Conservation (phyloP, 768 basidiomycete genomes). For the Boletus bicolor region DNA sequence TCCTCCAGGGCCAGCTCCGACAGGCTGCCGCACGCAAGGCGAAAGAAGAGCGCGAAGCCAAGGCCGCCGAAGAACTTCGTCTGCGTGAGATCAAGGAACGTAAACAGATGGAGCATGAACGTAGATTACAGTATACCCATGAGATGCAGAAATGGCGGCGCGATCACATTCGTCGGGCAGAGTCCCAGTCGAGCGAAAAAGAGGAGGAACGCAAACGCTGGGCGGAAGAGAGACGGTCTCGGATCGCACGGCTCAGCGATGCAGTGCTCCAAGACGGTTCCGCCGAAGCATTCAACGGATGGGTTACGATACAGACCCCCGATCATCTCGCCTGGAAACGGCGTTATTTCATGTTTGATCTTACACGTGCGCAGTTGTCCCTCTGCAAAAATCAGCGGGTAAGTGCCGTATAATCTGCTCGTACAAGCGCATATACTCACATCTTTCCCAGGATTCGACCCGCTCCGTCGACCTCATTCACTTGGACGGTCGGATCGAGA, state of each 20-base stretch:
- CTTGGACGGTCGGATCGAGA: slow-evolving; percentile 44
- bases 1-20: slow-evolving; percentile 43
- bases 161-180: slow-evolving; percentile 44
- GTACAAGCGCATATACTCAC: slow-evolving; percentile 1
- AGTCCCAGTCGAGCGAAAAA: slow-evolving; percentile 43
- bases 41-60: slow-evolving; percentile 38
- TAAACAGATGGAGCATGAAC: slow-evolving; percentile 44
- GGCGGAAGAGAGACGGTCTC: slow-evolving; percentile 36
- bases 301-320: slow-evolving; percentile 59
- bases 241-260: slow-evolving; percentile 45
- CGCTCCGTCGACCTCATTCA: slow-evolving; percentile 36
- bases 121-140: slow-evolving; percentile 48
- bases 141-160: slow-evolving; percentile 51
- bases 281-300: slow-evolving; percentile 45
- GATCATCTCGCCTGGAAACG: slow-evolving; percentile 59
- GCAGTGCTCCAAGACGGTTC: slow-evolving; percentile 42
- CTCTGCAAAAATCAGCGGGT: slow-evolving; percentile 56
- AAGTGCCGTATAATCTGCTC: slow-evolving; percentile 1
- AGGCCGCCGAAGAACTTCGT: slow-evolving; percentile 45
- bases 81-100: slow-evolving; percentile 45
- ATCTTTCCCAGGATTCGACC: slow-evolving; percentile 26
- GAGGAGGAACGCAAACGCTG: slow-evolving; percentile 41
- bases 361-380: slow-evolving; percentile 39
- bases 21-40: slow-evolving; percentile 34
- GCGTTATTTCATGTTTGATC: slow-evolving; percentile 55